A percentile compares a stretch with the other conserved stretches of the same genome.
Conservation (phyloP, 2,329 filamentous ascomycete genomes). For the Aspergillus ochraceus region DNA sequence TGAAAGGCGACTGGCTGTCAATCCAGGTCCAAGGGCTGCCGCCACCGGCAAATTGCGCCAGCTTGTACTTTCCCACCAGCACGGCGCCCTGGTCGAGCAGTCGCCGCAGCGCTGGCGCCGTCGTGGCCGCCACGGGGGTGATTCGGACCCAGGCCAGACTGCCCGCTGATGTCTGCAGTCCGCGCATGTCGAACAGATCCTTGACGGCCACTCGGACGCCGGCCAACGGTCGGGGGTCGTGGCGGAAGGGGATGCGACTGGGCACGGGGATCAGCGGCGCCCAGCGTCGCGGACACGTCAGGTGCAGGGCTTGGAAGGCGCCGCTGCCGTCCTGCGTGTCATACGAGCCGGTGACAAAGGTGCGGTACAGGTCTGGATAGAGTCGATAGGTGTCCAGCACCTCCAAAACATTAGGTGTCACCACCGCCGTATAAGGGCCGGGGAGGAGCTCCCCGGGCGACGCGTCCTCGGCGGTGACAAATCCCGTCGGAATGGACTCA, state of each 20-base stretch:
- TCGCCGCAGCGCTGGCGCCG: slow-evolving; percentile 33
- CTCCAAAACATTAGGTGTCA: background rate
- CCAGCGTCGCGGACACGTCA: background rate
- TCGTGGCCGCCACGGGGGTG: slow-evolving; percentile 23
- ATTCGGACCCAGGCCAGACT: slow-evolving; percentile 32
- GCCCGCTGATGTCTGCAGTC: slow-evolving; percentile 34
- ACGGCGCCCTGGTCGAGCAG: slow-evolving; percentile 36
- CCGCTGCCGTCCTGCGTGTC: slow-evolving; percentile 6
- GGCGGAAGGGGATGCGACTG: slow-evolving; percentile 20
- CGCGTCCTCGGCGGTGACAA: no score
- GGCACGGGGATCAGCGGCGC: slow-evolving; percentile 11
- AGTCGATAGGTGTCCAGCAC: slow-evolving; percentile 13
- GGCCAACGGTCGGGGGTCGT: slow-evolving; percentile 34
- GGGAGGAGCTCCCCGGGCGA: background rate
- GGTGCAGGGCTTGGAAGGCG: slow-evolving; percentile 3
- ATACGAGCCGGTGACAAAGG: slow-evolving; percentile 13
- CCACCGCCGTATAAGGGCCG: slow-evolving; percentile 13
- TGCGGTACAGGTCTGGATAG: slow-evolving; percentile 11
- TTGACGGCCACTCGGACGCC: slow-evolving; percentile 38
- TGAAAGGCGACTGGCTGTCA: slow-evolving; percentile 33
- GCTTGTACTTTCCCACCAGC: slow-evolving; percentile 37
- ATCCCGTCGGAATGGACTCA: background rate
- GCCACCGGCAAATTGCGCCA: slow-evolving; percentile 36
- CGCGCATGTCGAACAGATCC: slow-evolving; percentile 38
- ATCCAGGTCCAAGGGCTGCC: slow-evolving; percentile 23